Conservation (phyloP, 2,329 filamentous ascomycete genomes). For the Penicillium sp. region DNA sequence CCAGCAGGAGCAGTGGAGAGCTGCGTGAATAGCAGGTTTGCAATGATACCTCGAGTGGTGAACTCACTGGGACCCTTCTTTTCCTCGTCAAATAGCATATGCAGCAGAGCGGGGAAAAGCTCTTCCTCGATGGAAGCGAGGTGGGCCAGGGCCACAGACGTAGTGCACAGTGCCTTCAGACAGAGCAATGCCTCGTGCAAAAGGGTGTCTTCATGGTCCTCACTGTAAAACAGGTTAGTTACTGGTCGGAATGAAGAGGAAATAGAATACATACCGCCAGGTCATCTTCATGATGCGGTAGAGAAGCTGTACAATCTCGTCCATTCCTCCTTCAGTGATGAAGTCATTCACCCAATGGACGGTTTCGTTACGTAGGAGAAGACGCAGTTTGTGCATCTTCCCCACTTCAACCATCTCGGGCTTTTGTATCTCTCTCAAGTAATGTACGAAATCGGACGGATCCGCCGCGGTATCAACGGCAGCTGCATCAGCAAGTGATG, state of each 20-base stretch:
- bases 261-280: constrained; percentile 68
- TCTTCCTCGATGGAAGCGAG: constrained; percentile 74
- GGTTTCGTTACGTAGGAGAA: constrained; percentile 89
- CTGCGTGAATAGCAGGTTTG: constrained; percentile 84
- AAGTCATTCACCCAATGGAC: constrained; percentile 94
- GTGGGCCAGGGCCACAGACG: constrained; percentile 77
- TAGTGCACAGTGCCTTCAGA: constrained; percentile 91
- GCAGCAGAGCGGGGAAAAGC: constrained; percentile 80
- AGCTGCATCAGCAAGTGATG: constrained; percentile 56
- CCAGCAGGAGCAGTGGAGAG: constrained; percentile 64
- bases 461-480: constrained; percentile 72
- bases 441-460: constrained; percentile 81
- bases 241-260: background rate
- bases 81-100: constrained; percentile 94
- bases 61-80: constrained; percentile 98
- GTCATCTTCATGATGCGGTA: constrained; percentile 93
- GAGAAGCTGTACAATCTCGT: constrained; percentile 79
- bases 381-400: constrained; percentile 85
- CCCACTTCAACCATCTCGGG: constrained; percentile 88
- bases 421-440: constrained; percentile 75
- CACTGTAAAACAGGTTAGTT: constrained; percentile 52
- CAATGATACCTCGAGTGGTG: constrained; percentile 85
- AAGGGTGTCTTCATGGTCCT: constrained; percentile 92
- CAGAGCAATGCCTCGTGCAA: constrained; percentile 91
- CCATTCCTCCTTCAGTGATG: constrained; percentile 85